Percentiles rank a stretch among this genome's conserved stretches.
These are phyloP conservation scores for Fusarium pseudograminearum DNA, from an alignment of 2,329 filamentous ascomycete species.

Conservation along the genomic window DNA sequence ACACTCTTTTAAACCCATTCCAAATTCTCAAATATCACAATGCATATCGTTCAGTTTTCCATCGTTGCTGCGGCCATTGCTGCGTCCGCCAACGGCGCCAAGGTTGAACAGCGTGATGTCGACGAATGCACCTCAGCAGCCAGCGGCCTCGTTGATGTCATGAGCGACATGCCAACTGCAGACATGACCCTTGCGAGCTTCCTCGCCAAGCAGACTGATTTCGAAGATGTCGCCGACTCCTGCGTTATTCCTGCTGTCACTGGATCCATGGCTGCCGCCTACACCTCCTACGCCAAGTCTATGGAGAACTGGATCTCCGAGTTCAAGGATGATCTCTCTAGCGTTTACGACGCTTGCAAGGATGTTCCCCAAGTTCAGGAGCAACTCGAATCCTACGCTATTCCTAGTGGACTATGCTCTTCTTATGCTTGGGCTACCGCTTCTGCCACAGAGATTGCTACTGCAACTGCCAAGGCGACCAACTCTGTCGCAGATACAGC, in stretches of 20 bases:
- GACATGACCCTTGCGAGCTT: constrained; percentile 1
- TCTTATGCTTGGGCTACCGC: background rate
- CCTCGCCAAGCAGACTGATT: background rate
- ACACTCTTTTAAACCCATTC: background rate
- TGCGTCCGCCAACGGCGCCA: background rate
- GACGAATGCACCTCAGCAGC: background rate
- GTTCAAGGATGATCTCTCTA: background rate
- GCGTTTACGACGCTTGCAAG: constrained; percentile 1
- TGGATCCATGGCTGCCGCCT: background rate
- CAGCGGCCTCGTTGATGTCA: background rate
- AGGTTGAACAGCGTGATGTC: background rate
- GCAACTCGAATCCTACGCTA: background rate
- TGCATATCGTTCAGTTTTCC: background rate
- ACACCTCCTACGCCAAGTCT: constrained; percentile 7
- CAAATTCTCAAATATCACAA: background rate
- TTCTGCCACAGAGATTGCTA: background rate
- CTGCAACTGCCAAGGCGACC: background rate
- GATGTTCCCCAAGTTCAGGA: background rate
- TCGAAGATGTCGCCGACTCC: background rate
- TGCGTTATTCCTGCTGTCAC: constrained; percentile 5
- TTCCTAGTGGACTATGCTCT: background rate
- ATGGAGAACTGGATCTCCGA: constrained; percentile 4
- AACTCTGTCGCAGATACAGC: background rate
- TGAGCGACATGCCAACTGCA: constrained; percentile 2
- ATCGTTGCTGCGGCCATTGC: background rate